Percentiles rank a stretch among this genome's conserved stretches.
phyloP scores from a whole-genome alignment of 768 basidiomycete species.

The Calvatia gigantea region DNA sequence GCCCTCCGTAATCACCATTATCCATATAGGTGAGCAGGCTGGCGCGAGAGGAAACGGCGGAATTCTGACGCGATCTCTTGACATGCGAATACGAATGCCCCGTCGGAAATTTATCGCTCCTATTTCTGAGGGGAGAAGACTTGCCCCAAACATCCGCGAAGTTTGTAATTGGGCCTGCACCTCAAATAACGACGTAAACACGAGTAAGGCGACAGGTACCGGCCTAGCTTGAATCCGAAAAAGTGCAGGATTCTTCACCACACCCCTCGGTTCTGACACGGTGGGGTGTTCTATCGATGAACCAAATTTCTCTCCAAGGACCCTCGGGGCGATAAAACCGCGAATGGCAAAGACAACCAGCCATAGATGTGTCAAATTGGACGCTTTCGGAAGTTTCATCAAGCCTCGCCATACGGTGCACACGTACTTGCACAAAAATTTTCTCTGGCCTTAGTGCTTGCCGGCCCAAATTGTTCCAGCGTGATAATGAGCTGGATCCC shows the following conservation, averaged over 20 bases:
- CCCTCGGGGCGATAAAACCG: slow-evolving; percentile 6
- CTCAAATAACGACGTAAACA: neutral
- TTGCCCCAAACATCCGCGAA: neutral
- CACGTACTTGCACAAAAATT: slow-evolving; percentile 1
- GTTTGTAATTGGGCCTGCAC: neutral
- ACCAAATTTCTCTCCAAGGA: neutral
- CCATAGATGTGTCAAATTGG: slow-evolving; percentile 5
- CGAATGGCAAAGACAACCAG: slow-evolving; percentile 5
- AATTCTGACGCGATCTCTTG: slow-evolving; percentile 4
- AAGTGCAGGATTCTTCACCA: neutral
- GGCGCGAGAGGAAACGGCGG: neutral
- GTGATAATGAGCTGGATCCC: neutral
- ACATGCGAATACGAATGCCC: slow-evolving; percentile 2
- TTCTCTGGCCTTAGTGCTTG: neutral
- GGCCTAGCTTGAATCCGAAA: neutral
- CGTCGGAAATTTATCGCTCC: neutral
- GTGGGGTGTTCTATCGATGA: slow-evolving; percentile 11
- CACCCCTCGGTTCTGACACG: neutral
- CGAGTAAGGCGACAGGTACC: neutral
- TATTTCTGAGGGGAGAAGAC: neutral
- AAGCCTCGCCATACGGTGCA: slow-evolving; percentile 1
- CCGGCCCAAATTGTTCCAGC: neutral
- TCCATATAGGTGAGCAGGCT: slow-evolving; percentile 2
- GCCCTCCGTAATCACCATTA: neutral
- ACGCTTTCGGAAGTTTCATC: slow-evolving; percentile 10